A percentile compares a stretch with the other conserved stretches of the same genome.
phyloP scores from a whole-genome alignment of 1,139 yeast genomes.

The Zhuliangozyma parablackwelliae region DNA sequence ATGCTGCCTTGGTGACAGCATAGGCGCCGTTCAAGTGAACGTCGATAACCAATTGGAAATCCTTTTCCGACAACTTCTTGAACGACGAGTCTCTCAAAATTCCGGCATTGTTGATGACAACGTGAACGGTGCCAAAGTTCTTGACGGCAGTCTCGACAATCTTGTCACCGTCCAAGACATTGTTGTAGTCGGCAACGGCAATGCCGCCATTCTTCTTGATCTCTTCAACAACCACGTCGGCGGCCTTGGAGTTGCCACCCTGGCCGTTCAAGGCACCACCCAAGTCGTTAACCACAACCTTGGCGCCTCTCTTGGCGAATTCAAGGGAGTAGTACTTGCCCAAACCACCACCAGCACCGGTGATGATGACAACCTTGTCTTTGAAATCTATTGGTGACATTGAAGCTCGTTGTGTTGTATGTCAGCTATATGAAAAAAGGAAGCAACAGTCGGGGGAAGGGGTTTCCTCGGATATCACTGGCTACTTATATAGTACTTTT shows the following conservation, averaged over 20 bases:
- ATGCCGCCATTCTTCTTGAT: slow-evolving; percentile 70
- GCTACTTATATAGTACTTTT: too few species aligned
- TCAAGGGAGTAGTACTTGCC: slow-evolving; percentile 87
- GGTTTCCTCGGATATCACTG: too few species aligned
- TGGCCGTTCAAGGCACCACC: slow-evolving; percentile 81
- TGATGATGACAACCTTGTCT: slow-evolving; percentile 82
- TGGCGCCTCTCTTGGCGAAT: slow-evolving; percentile 88
- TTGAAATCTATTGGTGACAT: slow-evolving; percentile 51
- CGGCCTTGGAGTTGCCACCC: slow-evolving; percentile 64
- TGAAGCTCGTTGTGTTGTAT: background rate
- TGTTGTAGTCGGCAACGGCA: slow-evolving; percentile 94
- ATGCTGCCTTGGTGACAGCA: slow-evolving; percentile 83
- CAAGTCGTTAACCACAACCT: slow-evolving; percentile 87
- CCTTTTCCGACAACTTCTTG: slow-evolving; percentile 79
- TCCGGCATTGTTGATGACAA: slow-evolving; percentile 92
- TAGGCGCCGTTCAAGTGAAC: slow-evolving; percentile 91
- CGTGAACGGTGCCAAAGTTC: slow-evolving; percentile 83
- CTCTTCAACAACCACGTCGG: slow-evolving; percentile 86
- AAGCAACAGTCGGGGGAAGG: too few species aligned
- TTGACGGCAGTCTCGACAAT: slow-evolving; percentile 84
- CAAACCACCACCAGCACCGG: slow-evolving; percentile 98
- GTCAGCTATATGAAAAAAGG: too few species aligned
- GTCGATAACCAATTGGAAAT: slow-evolving; percentile 73
- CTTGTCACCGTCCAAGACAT: slow-evolving; percentile 82
- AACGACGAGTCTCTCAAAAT: slow-evolving; percentile 74